Evolutionary conservation across 495 filamentous ascomycete genomes (phyloP), one percentile per base, ranked within the genome.

Genomic region (Xylaria palmicola): DNA sequence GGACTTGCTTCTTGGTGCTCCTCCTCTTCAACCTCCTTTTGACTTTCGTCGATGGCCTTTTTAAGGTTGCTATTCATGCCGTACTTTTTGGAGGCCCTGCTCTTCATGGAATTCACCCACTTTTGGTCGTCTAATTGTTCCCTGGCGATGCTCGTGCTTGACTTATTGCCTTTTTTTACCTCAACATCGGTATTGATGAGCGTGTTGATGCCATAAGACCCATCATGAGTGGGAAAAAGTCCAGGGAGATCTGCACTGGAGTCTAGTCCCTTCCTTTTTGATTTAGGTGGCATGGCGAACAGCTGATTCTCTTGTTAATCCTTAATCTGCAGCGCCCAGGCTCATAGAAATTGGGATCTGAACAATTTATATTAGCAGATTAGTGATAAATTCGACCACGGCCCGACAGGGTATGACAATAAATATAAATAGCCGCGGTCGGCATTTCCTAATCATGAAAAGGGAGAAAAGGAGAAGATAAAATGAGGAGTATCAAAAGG

Each of bases 131-230:
- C 69, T 10, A 63, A 60, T 17, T 65, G 60, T 34, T 67, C 69
- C 19, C 62, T 56, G 8, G 63, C 29, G 32, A 49, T 30, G 17
- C 53, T 48, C 9, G 51, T n/a, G 17, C 37, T 53, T 20, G 59
- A 34, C 52, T 65, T 58, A n/a, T 58, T 22, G 41, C 55, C 64
- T 40, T 37, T 51, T 62, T 44, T 57, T 30, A 12, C 44, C 12
- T 47, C 36, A 22, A 45, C 22, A 22, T 65, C 60, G 20, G 56
- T 7, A 19, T 62, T 68, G 24, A 69, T 60, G 15, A 62, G 61
- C 8, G 69, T 69, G 34, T 72, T 72, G 32, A 69, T 52, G 32
- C 69, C 69, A 29, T 72, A 72, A 30, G 69, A 72, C 26, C 69
- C 69, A 19, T 72, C 67, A 54, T 72, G 65, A 26, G 57, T 56